phyloP scores from a whole-genome alignment of 495 filamentous ascomycete genomes.

The Neurospora pannonica region DNA sequence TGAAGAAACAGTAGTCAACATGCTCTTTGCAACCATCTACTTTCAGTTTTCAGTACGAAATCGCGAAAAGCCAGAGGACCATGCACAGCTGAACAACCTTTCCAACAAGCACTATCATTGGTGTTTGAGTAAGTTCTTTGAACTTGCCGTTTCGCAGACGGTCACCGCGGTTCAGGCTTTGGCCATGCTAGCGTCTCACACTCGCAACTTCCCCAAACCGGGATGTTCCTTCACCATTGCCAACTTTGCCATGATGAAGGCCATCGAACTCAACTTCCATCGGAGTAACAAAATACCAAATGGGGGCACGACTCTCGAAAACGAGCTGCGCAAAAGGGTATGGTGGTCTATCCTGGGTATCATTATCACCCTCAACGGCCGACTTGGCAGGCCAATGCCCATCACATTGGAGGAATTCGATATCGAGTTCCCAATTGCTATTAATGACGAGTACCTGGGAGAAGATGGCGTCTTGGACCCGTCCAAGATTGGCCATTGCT shows the following conservation, averaged over 20 bases:
- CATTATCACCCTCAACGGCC: slow-evolving; percentile 56
- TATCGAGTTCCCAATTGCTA: slow-evolving; percentile 58
- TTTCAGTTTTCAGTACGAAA: too few species aligned
- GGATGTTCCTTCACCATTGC: slow-evolving; percentile 58
- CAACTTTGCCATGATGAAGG: slow-evolving; percentile 49
- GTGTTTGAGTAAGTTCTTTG: slow-evolving; percentile 53
- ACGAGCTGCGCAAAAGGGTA: slow-evolving; percentile 66
- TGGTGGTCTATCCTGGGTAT: slow-evolving; percentile 63
- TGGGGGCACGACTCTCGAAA: slow-evolving; percentile 48
- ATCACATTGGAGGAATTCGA: slow-evolving; percentile 63
- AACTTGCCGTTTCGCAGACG: slow-evolving; percentile 48
- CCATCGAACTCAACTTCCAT: slow-evolving; percentile 65
- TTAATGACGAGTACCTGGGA: slow-evolving; percentile 56
- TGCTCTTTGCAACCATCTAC: slow-evolving; percentile 67
- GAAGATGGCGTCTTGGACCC: slow-evolving; percentile 41
- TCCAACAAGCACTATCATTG: slow-evolving; percentile 73
- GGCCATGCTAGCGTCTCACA: slow-evolving; percentile 56
- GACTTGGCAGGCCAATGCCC: slow-evolving; percentile 66
- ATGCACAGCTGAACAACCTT: slow-evolving; percentile 42
- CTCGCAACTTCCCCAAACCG: slow-evolving; percentile 70
- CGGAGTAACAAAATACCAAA: slow-evolving; percentile 52
- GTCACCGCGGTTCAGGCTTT: slow-evolving; percentile 62
- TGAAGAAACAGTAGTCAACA: slow-evolving; percentile 63
- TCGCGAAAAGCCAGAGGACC: slow-evolving; percentile 41
- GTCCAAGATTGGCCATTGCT: slow-evolving; percentile 46